phyloP scores from a whole-genome alignment of 306 rosid species.

The Argentina anserina region DNA sequence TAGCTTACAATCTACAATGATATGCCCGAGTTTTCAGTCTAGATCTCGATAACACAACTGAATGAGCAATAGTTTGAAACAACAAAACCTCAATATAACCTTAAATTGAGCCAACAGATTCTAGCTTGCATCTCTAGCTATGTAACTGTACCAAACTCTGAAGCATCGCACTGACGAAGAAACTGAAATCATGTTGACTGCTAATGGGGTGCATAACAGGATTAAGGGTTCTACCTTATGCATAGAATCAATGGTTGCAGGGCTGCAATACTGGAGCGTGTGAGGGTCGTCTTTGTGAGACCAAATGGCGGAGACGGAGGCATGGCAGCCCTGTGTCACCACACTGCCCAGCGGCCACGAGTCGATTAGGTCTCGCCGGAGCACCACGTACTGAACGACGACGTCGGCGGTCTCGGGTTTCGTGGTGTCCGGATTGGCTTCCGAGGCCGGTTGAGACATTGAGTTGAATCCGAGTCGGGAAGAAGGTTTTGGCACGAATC shows the following conservation, averaged over 20 bases:
- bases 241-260: constrained; percentile 72
- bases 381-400: constrained; percentile 80
- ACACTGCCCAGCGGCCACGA: constrained; percentile 83
- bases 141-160: too few species aligned
- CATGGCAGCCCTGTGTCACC: constrained; percentile 89
- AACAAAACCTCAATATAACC: neutral
- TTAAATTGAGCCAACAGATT: neutral
- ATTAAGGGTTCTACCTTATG: constrained; percentile 47
- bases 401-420: constrained; percentile 36
- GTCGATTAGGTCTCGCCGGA: constrained; percentile 88
- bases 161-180: neutral
- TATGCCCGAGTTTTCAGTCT: neutral
- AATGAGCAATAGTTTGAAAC: neutral
- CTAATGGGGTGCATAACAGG: neutral
- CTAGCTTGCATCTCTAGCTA: neutral
- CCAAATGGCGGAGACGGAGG: constrained; percentile 82
- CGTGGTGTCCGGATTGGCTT: constrained; percentile 23
- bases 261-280: constrained; percentile 60
- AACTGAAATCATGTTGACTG: neutral
- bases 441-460: constrained; percentile 57
- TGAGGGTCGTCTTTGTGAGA: constrained; percentile 58
- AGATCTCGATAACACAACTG: neutral
- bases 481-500: constrained; percentile 14
- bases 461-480: constrained; percentile 35
- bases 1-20: neutral